Base-by-base conservation (phyloP, 768 basidiomycete species). In the Boletales sp. region DNA sequence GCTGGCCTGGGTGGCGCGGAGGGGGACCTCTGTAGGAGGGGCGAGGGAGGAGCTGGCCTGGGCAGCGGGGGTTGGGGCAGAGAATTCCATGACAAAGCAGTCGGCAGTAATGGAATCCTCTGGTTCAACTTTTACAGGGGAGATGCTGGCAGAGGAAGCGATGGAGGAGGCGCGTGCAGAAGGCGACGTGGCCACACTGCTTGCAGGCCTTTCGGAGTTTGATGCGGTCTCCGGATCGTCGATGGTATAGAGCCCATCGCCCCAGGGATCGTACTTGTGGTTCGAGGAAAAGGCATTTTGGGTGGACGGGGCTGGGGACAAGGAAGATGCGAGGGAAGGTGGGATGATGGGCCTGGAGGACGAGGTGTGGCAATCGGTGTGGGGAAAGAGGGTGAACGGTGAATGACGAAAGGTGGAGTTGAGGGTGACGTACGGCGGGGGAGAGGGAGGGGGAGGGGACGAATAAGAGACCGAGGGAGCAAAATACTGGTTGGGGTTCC, bases 1-100 rank as follows among this genome's bases (percentile, higher is more conserved):
- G 53, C 78, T 75, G 1, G 86, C 87, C 59, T 87, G 83, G 0
- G 85, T 88, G 8, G 87, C 87, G 40, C 87, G 84, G 13, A 87
- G 75, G 8, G 87, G 86, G 2, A 87, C 86, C 60, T 82, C 80
- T 31, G 78, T 80, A 2, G 80, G 82, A 1, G 80, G 80, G 1
- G 77, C 78, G 44, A 77, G 69, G 0, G 72, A 65, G 51, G 57
- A 58, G 27, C 68, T 69, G 0, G 66, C 55, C 69, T 77, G 55
- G 48, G 69, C 52, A 63, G 57, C 53, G 57, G 58, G 55, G 19
- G 63, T 54, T 13, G 60, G 31, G 10, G 65, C 48, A 8, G 69
- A 67, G 45, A 68, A 68, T 39, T 68, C 67, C 69, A 68, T 68
- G 50, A 68, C 68, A 29, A 68, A 68, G 51, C 66, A 68, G 15